Conservation (phyloP, 495 filamentous ascomycete genomes). For the Aspergillus nanangensis region DNA sequence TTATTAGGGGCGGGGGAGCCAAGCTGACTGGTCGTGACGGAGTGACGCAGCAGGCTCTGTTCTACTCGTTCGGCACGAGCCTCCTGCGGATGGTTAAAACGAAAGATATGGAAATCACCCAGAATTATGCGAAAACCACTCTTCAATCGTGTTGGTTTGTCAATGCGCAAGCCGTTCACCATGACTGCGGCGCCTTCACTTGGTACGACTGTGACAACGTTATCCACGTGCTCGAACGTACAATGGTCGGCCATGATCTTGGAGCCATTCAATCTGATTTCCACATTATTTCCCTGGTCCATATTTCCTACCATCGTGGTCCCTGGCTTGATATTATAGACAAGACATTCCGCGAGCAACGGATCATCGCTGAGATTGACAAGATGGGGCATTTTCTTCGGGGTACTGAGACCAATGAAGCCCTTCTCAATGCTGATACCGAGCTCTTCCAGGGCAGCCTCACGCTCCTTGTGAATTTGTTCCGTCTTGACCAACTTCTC, state of each 20-base stretch:
- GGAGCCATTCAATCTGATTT: conserved; percentile 91
- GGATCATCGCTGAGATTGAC: conserved; percentile 98
- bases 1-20: conserved; percentile 64
- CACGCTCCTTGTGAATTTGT: conserved; percentile 94
- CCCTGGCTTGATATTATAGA: conserved; percentile 97
- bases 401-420: conserved; percentile 90
- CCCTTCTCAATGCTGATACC: conserved; percentile 99
- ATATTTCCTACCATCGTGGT: conserved; percentile 91
- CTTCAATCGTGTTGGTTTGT: conserved; percentile 75
- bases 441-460: conserved; percentile 90
- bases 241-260: conserved; percentile 92
- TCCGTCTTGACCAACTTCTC: conserved; percentile 93
- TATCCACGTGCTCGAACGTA: conserved; percentile 87
- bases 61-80: conserved; percentile 89
- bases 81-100: conserved; percentile 97
- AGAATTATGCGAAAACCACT: conserved; percentile 94
- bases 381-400: conserved; percentile 98
- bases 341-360: conserved; percentile 89
- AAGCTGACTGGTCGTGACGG: conserved; percentile 76
- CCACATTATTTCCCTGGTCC: conserved; percentile 69
- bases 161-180: conserved; percentile 90
- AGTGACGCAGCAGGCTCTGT: conserved; percentile 82
- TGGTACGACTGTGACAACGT: conserved; percentile 83
- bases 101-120: conserved; percentile 98
- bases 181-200: conserved; percentile 89